Evolutionary conservation across 129 eudicot species (phyloP).

Genomic region (Lactuca sativa): DNA sequence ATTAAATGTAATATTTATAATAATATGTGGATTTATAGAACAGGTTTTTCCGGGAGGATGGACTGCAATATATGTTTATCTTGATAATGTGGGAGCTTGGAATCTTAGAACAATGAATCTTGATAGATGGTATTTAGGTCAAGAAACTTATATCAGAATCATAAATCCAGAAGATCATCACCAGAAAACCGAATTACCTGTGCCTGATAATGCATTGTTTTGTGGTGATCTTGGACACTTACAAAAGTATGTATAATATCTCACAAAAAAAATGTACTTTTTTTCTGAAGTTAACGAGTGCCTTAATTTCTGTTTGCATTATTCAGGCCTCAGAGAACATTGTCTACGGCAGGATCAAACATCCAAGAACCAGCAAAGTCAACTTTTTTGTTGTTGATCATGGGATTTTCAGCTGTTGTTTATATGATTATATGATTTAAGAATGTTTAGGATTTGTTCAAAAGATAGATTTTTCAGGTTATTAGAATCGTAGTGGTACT

Average conservation of each 20-base stretch:
- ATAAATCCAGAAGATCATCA: slow-evolving; percentile 63
- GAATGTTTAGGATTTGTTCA: slow-evolving; percentile 3
- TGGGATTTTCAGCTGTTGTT: slow-evolving; percentile 34
- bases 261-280: too few relatives aligned
- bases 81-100: slow-evolving; percentile 94
- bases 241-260: slow-evolving; percentile 53
- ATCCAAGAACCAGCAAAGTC: slow-evolving; percentile 12
- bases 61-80: slow-evolving; percentile 74
- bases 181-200: slow-evolving; percentile 68
- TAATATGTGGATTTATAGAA: background rate
- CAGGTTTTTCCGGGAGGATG: slow-evolving; percentile 96
- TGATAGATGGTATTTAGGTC: slow-evolving; percentile 89
- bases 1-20: too few relatives aligned
- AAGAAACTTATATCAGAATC: slow-evolving; percentile 81
- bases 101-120: slow-evolving; percentile 87
- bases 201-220: slow-evolving; percentile 76
- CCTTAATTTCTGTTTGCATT: background rate
- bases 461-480: background rate
- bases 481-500: background rate
- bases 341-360: slow-evolving; percentile 33
- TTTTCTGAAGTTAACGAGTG: too few relatives aligned
- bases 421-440: slow-evolving; percentile 16
- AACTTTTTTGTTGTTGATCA: slow-evolving; percentile 28
- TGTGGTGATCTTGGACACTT: slow-evolving; percentile 67
- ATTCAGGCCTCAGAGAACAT: slow-evolving; percentile 47